Conservation (phyloP, 352 stramenopile species). For the Phytophthora macrochlamydospora region DNA sequence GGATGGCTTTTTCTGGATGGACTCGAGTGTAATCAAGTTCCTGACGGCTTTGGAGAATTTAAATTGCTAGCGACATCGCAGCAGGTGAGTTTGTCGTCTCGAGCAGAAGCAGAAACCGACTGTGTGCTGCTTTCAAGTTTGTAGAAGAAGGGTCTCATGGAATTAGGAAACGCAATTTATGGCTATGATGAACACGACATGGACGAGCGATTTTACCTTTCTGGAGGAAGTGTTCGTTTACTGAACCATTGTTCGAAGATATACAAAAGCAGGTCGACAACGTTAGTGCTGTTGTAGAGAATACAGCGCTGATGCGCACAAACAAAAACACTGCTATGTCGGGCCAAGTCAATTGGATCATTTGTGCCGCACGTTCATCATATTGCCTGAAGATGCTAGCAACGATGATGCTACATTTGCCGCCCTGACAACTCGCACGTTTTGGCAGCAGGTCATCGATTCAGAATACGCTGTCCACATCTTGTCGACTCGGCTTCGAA, state of each 20-base stretch:
- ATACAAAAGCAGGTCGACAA: not conserved
- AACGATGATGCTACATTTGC: too few relatives aligned
- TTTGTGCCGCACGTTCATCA: not conserved
- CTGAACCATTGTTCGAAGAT: not conserved
- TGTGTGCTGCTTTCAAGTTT: conserved; percentile 1
- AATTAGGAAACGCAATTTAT: not conserved
- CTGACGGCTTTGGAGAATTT: not conserved
- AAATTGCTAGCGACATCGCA: not conserved
- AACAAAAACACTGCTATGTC: too few relatives aligned
- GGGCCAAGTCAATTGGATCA: too few relatives aligned
- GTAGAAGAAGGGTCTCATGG: not conserved
- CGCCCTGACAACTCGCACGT: too few relatives aligned
- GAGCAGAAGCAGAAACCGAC: not conserved
- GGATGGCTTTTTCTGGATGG: not conserved
- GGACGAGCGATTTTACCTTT: conserved; percentile 1
- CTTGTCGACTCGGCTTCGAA: not conserved
- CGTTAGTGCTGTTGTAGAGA: not conserved
- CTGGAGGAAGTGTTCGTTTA: conserved; percentile 6
- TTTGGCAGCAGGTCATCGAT: not conserved
- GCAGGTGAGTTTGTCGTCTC: not conserved
- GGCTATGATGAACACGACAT: conserved; percentile 2
- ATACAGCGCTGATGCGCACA: not conserved
- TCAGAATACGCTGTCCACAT: not conserved
- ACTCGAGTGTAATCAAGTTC: not conserved
- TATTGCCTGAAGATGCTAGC: too few relatives aligned